phyloP scores from a whole-genome alignment of 345 rosid species.

The Citrus inodora region DNA sequence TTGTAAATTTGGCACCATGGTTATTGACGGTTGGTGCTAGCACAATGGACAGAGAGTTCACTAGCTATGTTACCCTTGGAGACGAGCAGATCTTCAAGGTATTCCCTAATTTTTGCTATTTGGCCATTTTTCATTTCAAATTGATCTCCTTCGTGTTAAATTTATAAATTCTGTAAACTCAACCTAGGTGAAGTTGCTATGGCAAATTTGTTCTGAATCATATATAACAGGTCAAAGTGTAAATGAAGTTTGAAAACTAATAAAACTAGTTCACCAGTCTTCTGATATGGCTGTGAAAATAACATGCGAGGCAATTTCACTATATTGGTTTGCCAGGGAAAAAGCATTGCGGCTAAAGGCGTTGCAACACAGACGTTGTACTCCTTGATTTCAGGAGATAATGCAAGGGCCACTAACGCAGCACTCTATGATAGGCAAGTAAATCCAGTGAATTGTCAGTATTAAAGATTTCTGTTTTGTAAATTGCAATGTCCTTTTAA shows the following conservation, averaged over 20 bases:
- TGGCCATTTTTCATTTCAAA: too few species aligned
- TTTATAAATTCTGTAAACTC: too few species aligned
- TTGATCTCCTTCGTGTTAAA: background rate
- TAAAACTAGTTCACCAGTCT: too few species aligned
- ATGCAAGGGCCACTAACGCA: conserved; percentile 35
- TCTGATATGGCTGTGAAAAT: too few species aligned
- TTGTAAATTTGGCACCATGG: conserved; percentile 42
- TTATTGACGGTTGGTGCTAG: conserved; percentile 47
- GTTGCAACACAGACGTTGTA: conserved; percentile 33
- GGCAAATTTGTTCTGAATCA: too few species aligned
- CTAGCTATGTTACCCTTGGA: conserved; percentile 10
- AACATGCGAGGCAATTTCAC: background rate
- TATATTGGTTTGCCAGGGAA: conserved; percentile 41
- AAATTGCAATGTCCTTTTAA: background rate
- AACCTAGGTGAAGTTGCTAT: too few species aligned
- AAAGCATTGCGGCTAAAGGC: conserved; percentile 46
- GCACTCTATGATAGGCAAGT: conserved; percentile 45
- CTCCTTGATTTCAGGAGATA: conserved; percentile 47
- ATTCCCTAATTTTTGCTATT: background rate
- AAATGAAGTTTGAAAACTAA: too few species aligned
- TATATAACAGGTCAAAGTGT: too few species aligned
- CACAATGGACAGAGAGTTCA: conserved; percentile 29
- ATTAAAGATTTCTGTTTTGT: too few species aligned
- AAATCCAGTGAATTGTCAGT: background rate
- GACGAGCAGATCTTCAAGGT: conserved; percentile 21